phyloP scores from a whole-genome alignment of 495 filamentous ascomycete species.

The Parachaetomium inaequale region DNA sequence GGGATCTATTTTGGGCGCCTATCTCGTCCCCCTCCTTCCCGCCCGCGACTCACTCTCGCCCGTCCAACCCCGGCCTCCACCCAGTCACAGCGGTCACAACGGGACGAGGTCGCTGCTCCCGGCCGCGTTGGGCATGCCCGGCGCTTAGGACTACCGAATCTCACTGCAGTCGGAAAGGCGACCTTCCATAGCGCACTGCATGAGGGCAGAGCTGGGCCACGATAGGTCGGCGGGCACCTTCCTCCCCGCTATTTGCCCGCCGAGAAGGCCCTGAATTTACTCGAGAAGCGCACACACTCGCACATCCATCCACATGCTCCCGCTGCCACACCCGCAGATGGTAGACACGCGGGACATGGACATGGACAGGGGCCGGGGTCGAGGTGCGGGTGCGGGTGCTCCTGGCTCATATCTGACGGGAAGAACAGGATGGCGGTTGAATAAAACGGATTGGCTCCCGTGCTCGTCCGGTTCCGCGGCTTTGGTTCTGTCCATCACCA shows the following conservation, averaged over 20 bases:
- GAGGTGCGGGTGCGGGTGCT: background rate
- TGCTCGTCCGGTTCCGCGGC: background rate
- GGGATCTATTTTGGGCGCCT: constrained; percentile 30
- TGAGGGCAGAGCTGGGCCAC: background rate
- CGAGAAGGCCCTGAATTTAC: background rate
- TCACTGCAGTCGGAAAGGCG: constrained; percentile 25
- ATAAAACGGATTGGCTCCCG: constrained; percentile 20
- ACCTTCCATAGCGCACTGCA: constrained; percentile 25
- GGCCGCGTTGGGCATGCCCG: constrained; percentile 13
- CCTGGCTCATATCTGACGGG: background rate
- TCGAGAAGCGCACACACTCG: background rate
- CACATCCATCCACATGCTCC: background rate
- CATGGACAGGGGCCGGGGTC: background rate
- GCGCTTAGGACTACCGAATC: constrained; percentile 30
- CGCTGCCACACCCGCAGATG: constrained; percentile 6
- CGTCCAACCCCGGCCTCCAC: constrained; percentile 15
- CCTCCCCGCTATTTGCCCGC: background rate
- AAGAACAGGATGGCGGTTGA: background rate
- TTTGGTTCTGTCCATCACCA: background rate
- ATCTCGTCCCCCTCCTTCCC: constrained; percentile 16
- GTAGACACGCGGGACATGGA: constrained; percentile 10
- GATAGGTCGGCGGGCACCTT: constrained; percentile 11
- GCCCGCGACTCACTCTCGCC: constrained; percentile 3
- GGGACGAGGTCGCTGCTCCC: constrained; percentile 5
- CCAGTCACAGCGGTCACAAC: constrained; percentile 14